Percentiles rank a stretch among this genome's conserved stretches.
Conservation (phyloP, 2,329 filamentous ascomycete species). For the Sclerotinia glacialis region DNA sequence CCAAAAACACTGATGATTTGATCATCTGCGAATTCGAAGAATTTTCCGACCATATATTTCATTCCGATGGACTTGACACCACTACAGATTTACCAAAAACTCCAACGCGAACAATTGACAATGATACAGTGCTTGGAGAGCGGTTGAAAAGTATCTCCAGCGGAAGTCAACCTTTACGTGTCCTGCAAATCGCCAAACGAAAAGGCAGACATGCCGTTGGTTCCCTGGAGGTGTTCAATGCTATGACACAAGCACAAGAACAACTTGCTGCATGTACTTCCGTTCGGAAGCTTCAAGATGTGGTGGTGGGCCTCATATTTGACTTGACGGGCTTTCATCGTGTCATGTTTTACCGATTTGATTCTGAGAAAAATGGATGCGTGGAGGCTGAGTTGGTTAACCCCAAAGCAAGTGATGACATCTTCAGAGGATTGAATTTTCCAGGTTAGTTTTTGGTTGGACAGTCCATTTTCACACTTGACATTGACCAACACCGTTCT, state of each 20-base stretch:
- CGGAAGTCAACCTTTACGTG: conserved; percentile 71
- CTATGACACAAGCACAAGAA: conserved; percentile 88
- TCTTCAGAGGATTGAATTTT: conserved; percentile 86
- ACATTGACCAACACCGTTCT: not conserved
- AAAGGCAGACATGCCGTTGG: conserved; percentile 56
- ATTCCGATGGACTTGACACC: conserved; percentile 46
- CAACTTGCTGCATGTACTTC: conserved; percentile 71
- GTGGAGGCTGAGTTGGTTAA: conserved; percentile 87
- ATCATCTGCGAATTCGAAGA: conserved; percentile 87
- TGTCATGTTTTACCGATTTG: conserved; percentile 92
- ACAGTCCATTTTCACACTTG: not conserved
- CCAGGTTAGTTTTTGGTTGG: conserved; percentile 43
- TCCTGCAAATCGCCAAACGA: conserved; percentile 71
- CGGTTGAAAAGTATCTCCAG: conserved; percentile 72
- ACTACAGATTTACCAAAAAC: conserved; percentile 47
- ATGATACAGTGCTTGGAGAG: conserved; percentile 71
- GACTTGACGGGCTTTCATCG: conserved; percentile 88
- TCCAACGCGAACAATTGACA: conserved; percentile 71
- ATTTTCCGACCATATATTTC: conserved; percentile 63
- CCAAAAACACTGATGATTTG: conserved; percentile 64
- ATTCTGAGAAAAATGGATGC: conserved; percentile 49
- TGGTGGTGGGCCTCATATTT: conserved; percentile 80
- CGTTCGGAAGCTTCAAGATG: conserved; percentile 72
- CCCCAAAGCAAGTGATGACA: conserved; percentile 73
- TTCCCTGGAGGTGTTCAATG: conserved; percentile 86